Evolutionary conservation across 768 basidiomycete species (phyloP).

Genomic region (Termitomyces sp.): DNA sequence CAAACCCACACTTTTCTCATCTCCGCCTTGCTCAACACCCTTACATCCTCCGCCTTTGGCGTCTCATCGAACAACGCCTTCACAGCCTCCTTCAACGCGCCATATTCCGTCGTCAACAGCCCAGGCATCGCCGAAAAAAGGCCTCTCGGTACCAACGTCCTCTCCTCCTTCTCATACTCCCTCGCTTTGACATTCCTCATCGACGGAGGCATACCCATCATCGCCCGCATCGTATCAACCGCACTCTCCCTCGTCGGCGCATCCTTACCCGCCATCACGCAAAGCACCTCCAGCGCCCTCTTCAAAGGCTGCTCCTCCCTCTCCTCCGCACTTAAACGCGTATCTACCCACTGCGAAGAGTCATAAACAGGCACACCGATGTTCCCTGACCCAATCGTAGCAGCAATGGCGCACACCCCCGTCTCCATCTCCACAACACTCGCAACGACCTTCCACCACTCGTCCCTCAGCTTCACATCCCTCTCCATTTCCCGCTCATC

Average conservation of each 20-base stretch:
- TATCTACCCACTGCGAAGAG: not conserved
- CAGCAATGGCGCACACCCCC: slow-evolving; percentile 12
- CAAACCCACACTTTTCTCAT: slow-evolving; percentile 40
- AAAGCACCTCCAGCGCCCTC: slow-evolving; percentile 44
- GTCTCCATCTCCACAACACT: slow-evolving; percentile 27
- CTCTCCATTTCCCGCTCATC: slow-evolving; percentile 22
- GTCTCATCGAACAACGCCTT: slow-evolving; percentile 50
- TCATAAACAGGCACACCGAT: slow-evolving; percentile 9
- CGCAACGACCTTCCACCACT: slow-evolving; percentile 42
- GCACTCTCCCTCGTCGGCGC: slow-evolving; percentile 48
- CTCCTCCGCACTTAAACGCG: slow-evolving; percentile 29
- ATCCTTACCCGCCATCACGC: slow-evolving; percentile 51
- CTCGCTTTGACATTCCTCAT: not conserved
- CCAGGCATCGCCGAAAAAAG: slow-evolving; percentile 56
- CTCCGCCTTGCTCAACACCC: slow-evolving; percentile 54
- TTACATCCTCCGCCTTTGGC: slow-evolving; percentile 46
- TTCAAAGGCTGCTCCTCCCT: slow-evolving; percentile 36
- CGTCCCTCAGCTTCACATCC: slow-evolving; percentile 15
- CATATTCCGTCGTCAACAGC: slow-evolving; percentile 48
- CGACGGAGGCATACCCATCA: slow-evolving; percentile 19
- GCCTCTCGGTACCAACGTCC: slow-evolving; percentile 43
- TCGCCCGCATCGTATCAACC: slow-evolving; percentile 42
- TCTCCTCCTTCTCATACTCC: slow-evolving; percentile 12
- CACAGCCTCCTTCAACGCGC: slow-evolving; percentile 39
- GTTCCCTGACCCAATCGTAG: slow-evolving; percentile 10